phyloP scores from a whole-genome alignment of 2,329 filamentous ascomycete genomes.

The Colletotrichum chrysophilum region DNA sequence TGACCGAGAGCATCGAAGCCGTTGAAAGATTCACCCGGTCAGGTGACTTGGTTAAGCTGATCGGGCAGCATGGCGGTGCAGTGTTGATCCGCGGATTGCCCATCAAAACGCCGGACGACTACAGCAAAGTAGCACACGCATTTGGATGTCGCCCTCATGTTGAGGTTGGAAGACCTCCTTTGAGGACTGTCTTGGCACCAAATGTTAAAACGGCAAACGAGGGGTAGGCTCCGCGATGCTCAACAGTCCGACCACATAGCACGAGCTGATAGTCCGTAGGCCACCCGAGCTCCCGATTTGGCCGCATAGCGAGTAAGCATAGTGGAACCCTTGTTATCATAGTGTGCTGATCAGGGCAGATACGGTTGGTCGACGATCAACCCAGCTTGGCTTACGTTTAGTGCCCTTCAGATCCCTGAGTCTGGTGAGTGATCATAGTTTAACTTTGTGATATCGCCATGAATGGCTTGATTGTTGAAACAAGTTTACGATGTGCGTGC shows the following conservation, averaged over 20 bases:
- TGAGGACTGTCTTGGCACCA: slow-evolving; percentile 34
- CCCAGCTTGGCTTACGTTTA: slow-evolving; percentile 39
- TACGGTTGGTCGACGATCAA: slow-evolving; percentile 43
- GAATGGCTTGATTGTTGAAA: not conserved
- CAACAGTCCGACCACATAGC: not conserved
- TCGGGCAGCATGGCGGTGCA: slow-evolving; percentile 36
- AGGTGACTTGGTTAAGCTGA: slow-evolving; percentile 28
- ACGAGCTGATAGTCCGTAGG: not conserved
- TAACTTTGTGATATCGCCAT: not conserved
- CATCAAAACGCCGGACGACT: slow-evolving; percentile 34
- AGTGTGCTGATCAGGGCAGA: not conserved
- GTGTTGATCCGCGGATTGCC: slow-evolving; percentile 36
- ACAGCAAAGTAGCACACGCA: slow-evolving; percentile 36
- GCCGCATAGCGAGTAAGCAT: slow-evolving; percentile 36
- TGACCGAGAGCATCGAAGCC: slow-evolving; percentile 20
- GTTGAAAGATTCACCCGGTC: slow-evolving; percentile 25
- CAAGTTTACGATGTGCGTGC: not conserved
- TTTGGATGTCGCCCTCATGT: slow-evolving; percentile 37
- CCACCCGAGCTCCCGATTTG: slow-evolving; percentile 42
- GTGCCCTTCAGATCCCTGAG: slow-evolving; percentile 21
- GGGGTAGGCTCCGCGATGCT: slow-evolving; percentile 25
- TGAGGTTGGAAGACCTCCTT: slow-evolving; percentile 37
- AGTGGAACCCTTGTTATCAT: not conserved
- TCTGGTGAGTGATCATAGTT: slow-evolving; percentile 30
- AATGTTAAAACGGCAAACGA: slow-evolving; percentile 43